phyloP scores from a whole-genome alignment of 2,329 filamentous ascomycete species.

The Xylariales sp. region DNA sequence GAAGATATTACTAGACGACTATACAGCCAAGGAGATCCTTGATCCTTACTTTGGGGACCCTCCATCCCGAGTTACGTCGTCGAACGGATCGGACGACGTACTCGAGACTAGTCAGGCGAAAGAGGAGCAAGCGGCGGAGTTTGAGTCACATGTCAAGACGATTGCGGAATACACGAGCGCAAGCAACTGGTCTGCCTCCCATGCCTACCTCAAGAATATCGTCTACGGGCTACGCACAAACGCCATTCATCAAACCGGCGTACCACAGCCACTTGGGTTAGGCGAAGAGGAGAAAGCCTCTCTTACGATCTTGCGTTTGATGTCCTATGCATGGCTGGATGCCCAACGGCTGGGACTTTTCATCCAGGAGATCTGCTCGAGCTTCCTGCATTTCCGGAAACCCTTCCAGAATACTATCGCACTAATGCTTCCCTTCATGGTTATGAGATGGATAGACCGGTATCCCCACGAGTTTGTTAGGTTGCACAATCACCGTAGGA shows the following conservation, averaged over 20 bases:
- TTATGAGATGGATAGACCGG: conserved; percentile 62
- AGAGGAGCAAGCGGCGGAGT: conserved; percentile 34
- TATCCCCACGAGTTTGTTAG: conserved; percentile 61
- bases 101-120: conserved; percentile 28
- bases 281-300: conserved; percentile 48
- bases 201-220: conserved; percentile 52
- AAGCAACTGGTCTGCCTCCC: conserved; percentile 56
- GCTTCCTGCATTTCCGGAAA: conserved; percentile 62
- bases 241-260: conserved; percentile 32
- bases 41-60: conserved; percentile 22
- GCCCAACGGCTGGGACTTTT: conserved; percentile 55
- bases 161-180: conserved; percentile 62
- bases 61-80: conserved; percentile 21
- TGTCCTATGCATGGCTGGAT: conserved; percentile 63
- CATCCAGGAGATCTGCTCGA: conserved; percentile 62
- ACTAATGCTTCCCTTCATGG: conserved; percentile 56
- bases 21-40: conserved; percentile 33
- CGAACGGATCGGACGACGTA: conserved; percentile 31
- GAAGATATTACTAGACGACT: conserved; percentile 52
- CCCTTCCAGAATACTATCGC: conserved; percentile 60
- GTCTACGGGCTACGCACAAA: conserved; percentile 47
- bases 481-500: conserved; percentile 54
- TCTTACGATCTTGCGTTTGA: conserved; percentile 51
- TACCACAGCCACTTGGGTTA: conserved; percentile 31
- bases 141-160: conserved; percentile 51